Percentiles rank a stretch among this genome's conserved stretches.
Evolutionary conservation across 2,329 filamentous ascomycete species (phyloP).

Genomic region (Tolypocladium nubicola): DNA sequence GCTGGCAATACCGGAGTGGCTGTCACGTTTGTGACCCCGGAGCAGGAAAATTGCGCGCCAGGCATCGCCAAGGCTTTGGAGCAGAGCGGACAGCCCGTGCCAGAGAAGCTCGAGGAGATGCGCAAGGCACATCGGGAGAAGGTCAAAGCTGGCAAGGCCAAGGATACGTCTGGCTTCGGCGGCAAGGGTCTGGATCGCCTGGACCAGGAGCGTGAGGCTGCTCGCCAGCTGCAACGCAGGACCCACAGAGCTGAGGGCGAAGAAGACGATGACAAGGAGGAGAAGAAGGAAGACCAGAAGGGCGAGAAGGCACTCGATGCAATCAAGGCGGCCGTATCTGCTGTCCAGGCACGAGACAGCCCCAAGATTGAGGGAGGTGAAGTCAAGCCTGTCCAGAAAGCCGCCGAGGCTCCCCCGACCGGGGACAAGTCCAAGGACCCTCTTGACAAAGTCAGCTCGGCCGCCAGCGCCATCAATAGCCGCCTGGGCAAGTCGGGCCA

Average conservation of each 20-base stretch:
- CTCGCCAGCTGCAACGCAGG: constrained; percentile 76
- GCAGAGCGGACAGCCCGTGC: constrained; percentile 77
- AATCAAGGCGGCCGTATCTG: constrained; percentile 52
- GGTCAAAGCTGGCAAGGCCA: constrained; percentile 85
- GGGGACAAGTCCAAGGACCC: constrained; percentile 55
- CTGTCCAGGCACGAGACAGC: constrained; percentile 41
- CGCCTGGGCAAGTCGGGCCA: constrained; percentile 83
- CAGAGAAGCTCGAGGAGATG: constrained; percentile 57
- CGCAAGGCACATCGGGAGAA: constrained; percentile 72
- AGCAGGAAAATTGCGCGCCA: constrained; percentile 82
- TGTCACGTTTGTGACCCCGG: constrained; percentile 84
- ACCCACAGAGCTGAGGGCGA: constrained; percentile 82
- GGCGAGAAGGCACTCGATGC: constrained; percentile 56
- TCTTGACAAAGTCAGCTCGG: constrained; percentile 80
- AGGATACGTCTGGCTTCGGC: constrained; percentile 82
- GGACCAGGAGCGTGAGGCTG: constrained; percentile 81
- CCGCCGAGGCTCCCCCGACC: constrained; percentile 41
- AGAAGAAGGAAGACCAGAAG: constrained; percentile 67
- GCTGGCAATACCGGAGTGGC: constrained; percentile 92
- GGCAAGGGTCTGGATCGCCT: constrained; percentile 89
- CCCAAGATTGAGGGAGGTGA: constrained; percentile 31
- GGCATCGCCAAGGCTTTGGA: constrained; percentile 88
- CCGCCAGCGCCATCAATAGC: constrained; percentile 81
- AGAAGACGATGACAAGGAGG: constrained; percentile 73
- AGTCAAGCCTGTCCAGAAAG: constrained; percentile 21